These are phyloP conservation scores for Williopsis jadinii DNA, from an alignment of 1,139 yeast genomes.

Conservation along the genomic window DNA sequence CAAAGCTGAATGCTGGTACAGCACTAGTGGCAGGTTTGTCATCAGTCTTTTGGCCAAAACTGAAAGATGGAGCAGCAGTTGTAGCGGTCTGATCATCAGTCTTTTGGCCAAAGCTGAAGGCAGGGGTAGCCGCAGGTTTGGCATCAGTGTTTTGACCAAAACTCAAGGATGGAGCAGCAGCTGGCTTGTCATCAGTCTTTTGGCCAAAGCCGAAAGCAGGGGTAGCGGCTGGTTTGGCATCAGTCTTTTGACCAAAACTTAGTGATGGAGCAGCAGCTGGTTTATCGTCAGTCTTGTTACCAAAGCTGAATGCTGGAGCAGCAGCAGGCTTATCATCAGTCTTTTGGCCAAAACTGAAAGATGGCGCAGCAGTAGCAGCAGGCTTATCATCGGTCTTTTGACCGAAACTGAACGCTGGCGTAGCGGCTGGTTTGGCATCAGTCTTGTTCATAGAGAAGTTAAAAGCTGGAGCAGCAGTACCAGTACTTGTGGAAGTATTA, in stretches of 20 bases:
- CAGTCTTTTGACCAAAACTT: conserved; percentile 20
- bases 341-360: conserved; percentile 1
- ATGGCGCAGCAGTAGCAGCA: not conserved
- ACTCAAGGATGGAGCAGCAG: not conserved
- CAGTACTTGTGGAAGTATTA: not conserved
- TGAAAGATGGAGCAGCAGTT: too few relatives aligned
- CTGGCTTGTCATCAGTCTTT: not conserved
- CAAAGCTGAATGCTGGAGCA: conserved; percentile 20
- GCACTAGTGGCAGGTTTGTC: conserved; percentile 1
- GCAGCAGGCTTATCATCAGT: conserved; percentile 7
- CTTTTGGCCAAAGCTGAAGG: conserved; percentile 23
- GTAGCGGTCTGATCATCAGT: not conserved
- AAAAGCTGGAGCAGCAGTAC: not conserved
- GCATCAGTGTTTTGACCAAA: conserved; percentile 6
- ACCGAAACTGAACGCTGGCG: conserved; percentile 1
- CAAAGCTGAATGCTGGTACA: conserved; percentile 4
- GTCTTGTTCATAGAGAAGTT: not conserved
- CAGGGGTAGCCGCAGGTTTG: conserved; percentile 12
- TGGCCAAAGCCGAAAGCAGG: too few relatives aligned
- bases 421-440: not conserved
- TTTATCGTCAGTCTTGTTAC: conserved; percentile 13
- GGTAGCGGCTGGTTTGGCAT: not conserved
- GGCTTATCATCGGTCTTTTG: not conserved
- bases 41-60: too few relatives aligned
- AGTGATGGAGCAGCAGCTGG: conserved; percentile 9